Evolutionary conservation across 176 grass and related monocot genomes (phyloP).

Genomic region (Alloteropsis semialata): DNA sequence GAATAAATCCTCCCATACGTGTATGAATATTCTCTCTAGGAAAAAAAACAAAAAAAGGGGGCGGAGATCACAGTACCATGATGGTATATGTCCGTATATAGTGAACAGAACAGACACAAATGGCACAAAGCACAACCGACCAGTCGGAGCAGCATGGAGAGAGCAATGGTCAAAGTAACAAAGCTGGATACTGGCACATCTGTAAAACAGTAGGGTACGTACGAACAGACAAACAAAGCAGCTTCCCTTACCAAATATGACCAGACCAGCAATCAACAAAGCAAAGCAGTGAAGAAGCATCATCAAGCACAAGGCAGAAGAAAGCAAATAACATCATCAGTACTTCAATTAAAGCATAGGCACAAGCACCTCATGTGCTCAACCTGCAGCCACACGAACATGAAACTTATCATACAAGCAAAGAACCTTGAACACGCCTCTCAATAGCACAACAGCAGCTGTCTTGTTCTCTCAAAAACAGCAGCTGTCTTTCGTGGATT

Average conservation of each 20-base stretch:
- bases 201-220: background rate
- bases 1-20: no score
- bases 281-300: slow-evolving; percentile 1
- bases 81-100: no score
- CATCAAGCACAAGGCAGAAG: slow-evolving; percentile 25
- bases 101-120: background rate
- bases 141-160: background rate
- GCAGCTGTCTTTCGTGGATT: background rate
- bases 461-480: no score
- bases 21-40: no score
- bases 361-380: slow-evolving; percentile 12
- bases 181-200: background rate
- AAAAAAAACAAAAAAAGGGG: no score
- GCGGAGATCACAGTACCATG: no score
- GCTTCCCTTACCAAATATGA: slow-evolving; percentile 7
- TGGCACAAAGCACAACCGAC: background rate
- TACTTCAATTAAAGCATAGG: slow-evolving; percentile 19
- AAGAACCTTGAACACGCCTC: background rate
- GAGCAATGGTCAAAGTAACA: background rate
- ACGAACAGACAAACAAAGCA: background rate
- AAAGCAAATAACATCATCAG: slow-evolving; percentile 16
- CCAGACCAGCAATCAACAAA: background rate
- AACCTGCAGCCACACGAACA: background rate
- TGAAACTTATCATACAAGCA: slow-evolving; percentile 8
- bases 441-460: no score